A percentile compares a stretch with the other conserved stretches of the same genome.
Evolutionary conservation across 2,329 filamentous ascomycete species (phyloP).

Genomic region (Aspergillus sp.): DNA sequence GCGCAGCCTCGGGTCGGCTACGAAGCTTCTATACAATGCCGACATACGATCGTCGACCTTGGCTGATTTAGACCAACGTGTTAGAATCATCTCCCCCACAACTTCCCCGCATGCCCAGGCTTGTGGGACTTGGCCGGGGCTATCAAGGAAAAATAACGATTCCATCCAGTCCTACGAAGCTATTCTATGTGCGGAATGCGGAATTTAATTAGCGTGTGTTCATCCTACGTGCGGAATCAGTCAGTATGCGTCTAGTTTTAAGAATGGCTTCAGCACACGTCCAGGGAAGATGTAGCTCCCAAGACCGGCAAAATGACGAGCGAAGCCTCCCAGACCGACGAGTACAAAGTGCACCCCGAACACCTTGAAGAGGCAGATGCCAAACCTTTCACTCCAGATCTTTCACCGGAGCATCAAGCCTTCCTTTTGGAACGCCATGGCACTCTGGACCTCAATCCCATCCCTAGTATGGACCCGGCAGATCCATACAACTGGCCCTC

Average conservation of each 20-base stretch:
- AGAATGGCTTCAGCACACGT: background rate
- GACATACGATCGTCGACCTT: background rate
- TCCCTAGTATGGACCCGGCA: constrained; percentile 44
- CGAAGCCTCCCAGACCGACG: background rate
- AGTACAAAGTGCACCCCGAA: background rate
- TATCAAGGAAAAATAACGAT: too few relatives aligned
- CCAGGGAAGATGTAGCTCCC: background rate
- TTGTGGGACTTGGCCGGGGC: background rate
- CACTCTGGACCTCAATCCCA: constrained; percentile 48
- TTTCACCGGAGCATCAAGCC: constrained; percentile 26
- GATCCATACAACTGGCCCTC: constrained; percentile 53
- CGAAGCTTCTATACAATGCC: background rate
- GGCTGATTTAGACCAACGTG: background rate
- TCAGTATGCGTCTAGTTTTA: background rate
- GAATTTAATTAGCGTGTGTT: too few relatives aligned
- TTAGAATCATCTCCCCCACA: background rate
- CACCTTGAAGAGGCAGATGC: background rate
- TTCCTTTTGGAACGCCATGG: constrained; percentile 50
- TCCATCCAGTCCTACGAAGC: too few relatives aligned
- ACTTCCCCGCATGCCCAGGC: background rate
- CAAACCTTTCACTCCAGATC: background rate
- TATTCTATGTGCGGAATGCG: too few relatives aligned
- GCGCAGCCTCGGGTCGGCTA: background rate
- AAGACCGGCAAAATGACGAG: background rate
- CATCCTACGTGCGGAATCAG: too few relatives aligned